Conservation (phyloP, 148 eudicot genomes). For the Rhododendron henanense region DNA sequence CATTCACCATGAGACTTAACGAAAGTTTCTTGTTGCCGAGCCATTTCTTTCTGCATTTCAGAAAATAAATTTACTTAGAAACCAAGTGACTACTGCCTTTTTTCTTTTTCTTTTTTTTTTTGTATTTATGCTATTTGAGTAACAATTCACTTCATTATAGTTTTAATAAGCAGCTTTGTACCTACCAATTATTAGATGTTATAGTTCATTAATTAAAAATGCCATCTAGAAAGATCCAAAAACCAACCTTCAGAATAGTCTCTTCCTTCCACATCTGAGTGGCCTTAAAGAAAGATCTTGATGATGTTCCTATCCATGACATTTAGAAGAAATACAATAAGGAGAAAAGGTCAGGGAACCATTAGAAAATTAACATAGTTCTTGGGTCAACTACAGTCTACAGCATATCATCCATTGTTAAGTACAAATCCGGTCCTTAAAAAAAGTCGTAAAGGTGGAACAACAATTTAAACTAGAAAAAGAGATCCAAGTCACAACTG, state of each 20-base stretch:
- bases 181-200: not conserved
- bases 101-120: not conserved
- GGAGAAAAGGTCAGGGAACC: not conserved
- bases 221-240: not conserved
- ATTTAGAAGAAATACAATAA: not conserved
- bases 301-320: slow-evolving; percentile 65
- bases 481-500: not conserved
- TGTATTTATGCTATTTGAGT: not conserved
- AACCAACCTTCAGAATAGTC: slow-evolving; percentile 63
- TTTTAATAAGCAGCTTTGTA: not conserved
- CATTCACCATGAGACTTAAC: slow-evolving; percentile 86
- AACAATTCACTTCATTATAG: not conserved
- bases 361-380: not conserved
- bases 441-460: not conserved
- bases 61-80: not conserved
- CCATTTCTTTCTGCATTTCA: slow-evolving; percentile 59
- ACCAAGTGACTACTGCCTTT: not conserved
- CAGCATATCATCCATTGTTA: not conserved
- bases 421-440: not conserved
- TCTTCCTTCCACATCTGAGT: slow-evolving; percentile 97
- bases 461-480: not conserved
- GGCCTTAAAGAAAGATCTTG: slow-evolving; percentile 76
- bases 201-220: not conserved
- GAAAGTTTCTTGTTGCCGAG: slow-evolving; percentile 33
- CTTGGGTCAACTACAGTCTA: not conserved